Conservation (phyloP, 805 yeast species). For the Zygosaccharomyces pseudorouxii region DNA sequence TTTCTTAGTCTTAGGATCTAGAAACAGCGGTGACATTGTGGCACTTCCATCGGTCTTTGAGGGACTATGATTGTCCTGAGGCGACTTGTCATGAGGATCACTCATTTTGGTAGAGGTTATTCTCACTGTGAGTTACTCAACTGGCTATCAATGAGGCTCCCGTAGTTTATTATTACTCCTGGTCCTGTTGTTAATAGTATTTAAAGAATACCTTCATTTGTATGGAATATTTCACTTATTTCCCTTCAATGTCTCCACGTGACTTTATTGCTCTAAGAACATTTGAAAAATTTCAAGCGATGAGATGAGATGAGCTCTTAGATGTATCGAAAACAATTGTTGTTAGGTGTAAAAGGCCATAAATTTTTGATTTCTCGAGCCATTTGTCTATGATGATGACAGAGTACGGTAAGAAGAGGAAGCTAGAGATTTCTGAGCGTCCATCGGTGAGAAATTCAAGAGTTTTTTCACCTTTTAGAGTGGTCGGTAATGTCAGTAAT, state of each 20-base stretch:
- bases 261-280: not conserved
- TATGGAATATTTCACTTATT: not conserved
- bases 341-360: not conserved
- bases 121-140: not conserved
- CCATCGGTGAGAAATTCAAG: slow-evolving; percentile 38
- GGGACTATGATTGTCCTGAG: slow-evolving; percentile 1
- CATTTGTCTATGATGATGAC: slow-evolving; percentile 1
- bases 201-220: not conserved
- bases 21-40: slow-evolving; percentile 32
- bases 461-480: slow-evolving; percentile 82
- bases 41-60: slow-evolving; percentile 5
- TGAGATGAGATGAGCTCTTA: slow-evolving; percentile 9
- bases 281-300: slow-evolving; percentile 7
- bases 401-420: slow-evolving; percentile 23
- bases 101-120: not conserved
- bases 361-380: not conserved
- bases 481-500: slow-evolving; percentile 87
- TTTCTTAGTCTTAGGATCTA: slow-evolving; percentile 38
- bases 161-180: not conserved
- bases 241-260: not conserved
- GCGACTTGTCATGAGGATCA: not conserved
- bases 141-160: not conserved
- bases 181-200: not conserved
- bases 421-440: slow-evolving; percentile 3
- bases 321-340: not conserved